These are phyloP conservation scores for Infundibulicybe gibba DNA, from an alignment of 768 basidiomycete genomes.

Conservation along the genomic window DNA sequence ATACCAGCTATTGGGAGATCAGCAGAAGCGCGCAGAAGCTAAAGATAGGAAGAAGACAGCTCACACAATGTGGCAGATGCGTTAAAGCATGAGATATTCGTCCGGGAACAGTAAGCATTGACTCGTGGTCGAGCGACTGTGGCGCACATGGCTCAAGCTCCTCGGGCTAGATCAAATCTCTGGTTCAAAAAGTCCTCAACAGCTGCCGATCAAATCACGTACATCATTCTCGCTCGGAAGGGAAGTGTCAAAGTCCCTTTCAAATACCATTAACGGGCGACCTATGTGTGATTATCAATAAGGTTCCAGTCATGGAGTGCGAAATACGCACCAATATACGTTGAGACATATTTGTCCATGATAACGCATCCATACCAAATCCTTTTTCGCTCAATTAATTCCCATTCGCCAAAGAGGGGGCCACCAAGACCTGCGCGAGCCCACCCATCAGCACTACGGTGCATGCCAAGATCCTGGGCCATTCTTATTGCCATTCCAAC, in stretches of 20 bases:
- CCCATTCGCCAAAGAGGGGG: conserved; percentile 52
- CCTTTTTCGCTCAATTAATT: conserved; percentile 66
- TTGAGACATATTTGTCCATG: conserved; percentile 77
- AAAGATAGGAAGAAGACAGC: conserved; percentile 17
- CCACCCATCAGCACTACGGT: conserved; percentile 80
- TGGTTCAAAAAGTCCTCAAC: neutral
- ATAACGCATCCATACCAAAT: conserved; percentile 80
- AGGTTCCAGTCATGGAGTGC: conserved; percentile 3
- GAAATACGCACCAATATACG: conserved; percentile 59
- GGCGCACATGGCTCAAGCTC: conserved; percentile 53
- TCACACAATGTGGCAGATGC: conserved; percentile 70
- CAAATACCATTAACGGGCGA: conserved; percentile 70
- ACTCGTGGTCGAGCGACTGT: conserved; percentile 18
- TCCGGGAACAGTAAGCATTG: conserved; percentile 34
- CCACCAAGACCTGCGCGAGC: conserved; percentile 52
- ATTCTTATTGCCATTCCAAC: conserved; percentile 89
- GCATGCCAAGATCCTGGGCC: conserved; percentile 87
- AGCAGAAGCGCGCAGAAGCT: neutral
- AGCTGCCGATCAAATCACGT: conserved; percentile 7
- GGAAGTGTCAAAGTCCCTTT: conserved; percentile 72
- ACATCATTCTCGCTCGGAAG: conserved; percentile 63
- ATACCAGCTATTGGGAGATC: conserved; percentile 49
- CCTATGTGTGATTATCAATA: conserved; percentile 28
- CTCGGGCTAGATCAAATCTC: conserved; percentile 42
- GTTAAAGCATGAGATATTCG: conserved; percentile 71